phyloP scores from a whole-genome alignment of 1,284 basidiomycete genomes.

The Ganoderma sp. region DNA sequence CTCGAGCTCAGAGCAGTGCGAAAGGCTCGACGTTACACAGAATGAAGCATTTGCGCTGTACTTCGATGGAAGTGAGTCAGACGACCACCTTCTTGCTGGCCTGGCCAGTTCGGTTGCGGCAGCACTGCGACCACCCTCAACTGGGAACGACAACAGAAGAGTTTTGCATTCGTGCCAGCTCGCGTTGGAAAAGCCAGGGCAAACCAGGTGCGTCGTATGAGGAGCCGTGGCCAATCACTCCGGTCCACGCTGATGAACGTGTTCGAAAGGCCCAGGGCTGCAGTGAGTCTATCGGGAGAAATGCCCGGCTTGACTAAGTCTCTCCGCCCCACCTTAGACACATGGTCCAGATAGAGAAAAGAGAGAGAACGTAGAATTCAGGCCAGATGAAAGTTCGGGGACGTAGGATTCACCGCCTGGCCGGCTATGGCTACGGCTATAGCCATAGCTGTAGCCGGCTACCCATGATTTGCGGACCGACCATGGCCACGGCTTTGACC shows the following conservation, averaged over 20 bases:
- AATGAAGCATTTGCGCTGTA: background rate
- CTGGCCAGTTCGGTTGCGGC: background rate
- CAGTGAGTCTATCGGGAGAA: no score
- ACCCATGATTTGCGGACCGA: no score
- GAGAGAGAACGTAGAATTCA: background rate
- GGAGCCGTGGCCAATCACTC: slow-evolving; percentile 8
- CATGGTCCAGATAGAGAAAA: background rate
- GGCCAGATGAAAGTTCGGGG: background rate
- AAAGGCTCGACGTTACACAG: background rate
- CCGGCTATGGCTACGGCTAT: no score
- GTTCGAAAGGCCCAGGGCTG: background rate
- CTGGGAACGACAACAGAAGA: background rate
- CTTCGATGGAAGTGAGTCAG: background rate
- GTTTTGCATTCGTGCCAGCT: background rate
- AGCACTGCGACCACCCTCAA: background rate
- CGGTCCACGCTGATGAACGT: background rate
- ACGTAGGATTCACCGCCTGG: no score
- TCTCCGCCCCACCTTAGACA: background rate
- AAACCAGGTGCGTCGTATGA: slow-evolving; percentile 5
- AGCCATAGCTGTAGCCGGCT: no score
- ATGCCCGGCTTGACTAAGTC: no score
- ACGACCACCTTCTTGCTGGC: background rate
- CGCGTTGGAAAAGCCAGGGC: background rate
- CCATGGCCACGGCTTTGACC: no score
- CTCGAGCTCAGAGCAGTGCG: background rate